Percentiles rank a stretch among this genome's conserved stretches.
Conservation (phyloP, 306 rosid genomes). For the Sophora flavescens region DNA sequence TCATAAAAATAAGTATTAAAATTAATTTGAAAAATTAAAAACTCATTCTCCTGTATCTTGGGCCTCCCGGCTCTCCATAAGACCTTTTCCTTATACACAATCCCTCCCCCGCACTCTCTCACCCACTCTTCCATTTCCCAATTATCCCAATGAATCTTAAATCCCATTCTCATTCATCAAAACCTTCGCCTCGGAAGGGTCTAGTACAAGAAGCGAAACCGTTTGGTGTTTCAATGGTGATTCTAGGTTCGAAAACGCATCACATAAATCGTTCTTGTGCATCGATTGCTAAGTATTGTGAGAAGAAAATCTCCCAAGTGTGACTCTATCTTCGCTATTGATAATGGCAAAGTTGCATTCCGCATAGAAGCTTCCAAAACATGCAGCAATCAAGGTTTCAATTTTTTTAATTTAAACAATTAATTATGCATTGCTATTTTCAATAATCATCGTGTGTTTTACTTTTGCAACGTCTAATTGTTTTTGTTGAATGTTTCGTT, state of each 20-base stretch:
- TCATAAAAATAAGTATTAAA: too few relatives aligned
- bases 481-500: conserved; percentile 15
- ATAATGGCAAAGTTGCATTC: conserved; percentile 77
- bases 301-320: conserved; percentile 64
- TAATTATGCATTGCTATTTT: background rate
- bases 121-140: too few relatives aligned
- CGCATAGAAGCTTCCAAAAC: conserved; percentile 56
- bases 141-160: too few relatives aligned
- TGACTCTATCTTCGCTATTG: conserved; percentile 72
- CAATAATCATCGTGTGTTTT: background rate
- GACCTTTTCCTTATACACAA: too few relatives aligned
- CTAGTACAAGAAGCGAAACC: conserved; percentile 67
- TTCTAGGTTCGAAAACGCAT: conserved; percentile 81
- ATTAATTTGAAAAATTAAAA: too few relatives aligned
- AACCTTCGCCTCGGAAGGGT: conserved; percentile 57
- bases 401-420: background rate
- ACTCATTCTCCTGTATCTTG: too few relatives aligned
- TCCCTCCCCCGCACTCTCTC: too few relatives aligned
- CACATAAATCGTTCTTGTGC: conserved; percentile 72
- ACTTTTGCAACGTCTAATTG: background rate
- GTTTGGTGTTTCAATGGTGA: conserved; percentile 60
- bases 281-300: conserved; percentile 81
- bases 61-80: too few relatives aligned
- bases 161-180: too few relatives aligned
- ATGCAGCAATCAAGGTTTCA: conserved; percentile 55